phyloP scores from a whole-genome alignment of 2,329 filamentous ascomycete species.

The Aspergillus novoparasiticus region DNA sequence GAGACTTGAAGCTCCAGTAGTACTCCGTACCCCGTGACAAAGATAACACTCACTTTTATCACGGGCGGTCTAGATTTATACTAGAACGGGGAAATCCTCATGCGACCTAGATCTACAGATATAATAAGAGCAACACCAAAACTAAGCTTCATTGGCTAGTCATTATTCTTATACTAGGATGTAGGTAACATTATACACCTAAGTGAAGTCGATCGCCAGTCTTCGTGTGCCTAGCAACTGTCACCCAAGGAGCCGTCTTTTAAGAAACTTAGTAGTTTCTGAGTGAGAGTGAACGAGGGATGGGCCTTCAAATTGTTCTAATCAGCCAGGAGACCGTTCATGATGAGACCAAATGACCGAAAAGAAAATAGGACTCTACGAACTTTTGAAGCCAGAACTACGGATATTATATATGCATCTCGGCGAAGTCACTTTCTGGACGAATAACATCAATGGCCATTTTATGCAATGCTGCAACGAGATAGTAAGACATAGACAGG shows the following conservation, averaged over 20 bases:
- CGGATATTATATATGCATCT: neutral
- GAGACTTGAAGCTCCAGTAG: neutral
- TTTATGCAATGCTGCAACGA: slow-evolving; percentile 5
- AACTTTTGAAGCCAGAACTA: neutral
- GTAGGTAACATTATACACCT: neutral
- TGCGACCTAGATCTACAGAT: neutral
- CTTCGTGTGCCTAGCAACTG: neutral
- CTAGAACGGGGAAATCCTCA: neutral
- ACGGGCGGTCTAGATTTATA: neutral
- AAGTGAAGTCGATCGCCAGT: neutral
- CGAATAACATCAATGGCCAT: slow-evolving; percentile 7
- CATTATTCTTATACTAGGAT: neutral
- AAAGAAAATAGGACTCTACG: neutral
- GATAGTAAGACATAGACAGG: neutral
- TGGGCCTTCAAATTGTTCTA: neutral
- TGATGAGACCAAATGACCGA: neutral
- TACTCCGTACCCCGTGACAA: neutral
- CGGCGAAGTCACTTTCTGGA: neutral
- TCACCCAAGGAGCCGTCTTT: neutral
- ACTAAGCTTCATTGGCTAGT: neutral
- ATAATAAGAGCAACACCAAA: neutral
- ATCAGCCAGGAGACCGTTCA: neutral
- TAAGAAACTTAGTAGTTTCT: neutral
- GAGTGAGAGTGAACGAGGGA: neutral
- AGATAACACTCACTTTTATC: neutral